Evolutionary conservation across 2,329 filamentous ascomycete species (phyloP).

Genomic region (Acrocalymma vagum): DNA sequence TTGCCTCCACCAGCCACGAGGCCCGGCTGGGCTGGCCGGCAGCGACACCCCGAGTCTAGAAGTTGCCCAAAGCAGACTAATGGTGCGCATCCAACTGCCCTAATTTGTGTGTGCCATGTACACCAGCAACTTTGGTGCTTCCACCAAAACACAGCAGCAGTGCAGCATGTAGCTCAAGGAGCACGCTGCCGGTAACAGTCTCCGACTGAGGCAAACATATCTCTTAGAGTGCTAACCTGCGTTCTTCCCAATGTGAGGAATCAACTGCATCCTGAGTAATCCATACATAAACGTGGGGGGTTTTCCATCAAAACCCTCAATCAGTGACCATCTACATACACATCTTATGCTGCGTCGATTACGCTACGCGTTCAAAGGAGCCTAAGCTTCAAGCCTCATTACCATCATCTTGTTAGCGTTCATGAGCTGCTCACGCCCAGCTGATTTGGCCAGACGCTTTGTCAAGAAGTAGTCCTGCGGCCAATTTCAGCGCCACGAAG

Average conservation of each 20-base stretch:
- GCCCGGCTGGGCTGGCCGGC: constrained; percentile 23
- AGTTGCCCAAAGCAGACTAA: constrained; percentile 13
- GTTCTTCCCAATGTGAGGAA: no score
- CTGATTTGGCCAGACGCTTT: constrained; percentile 16
- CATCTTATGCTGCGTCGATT: no score
- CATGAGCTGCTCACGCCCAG: no score
- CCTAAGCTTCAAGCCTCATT: constrained; percentile 24
- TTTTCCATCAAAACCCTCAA: no score
- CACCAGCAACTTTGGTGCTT: constrained; percentile 6
- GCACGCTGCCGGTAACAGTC: constrained; percentile 15
- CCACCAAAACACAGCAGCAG: constrained; percentile 9
- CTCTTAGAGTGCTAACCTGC: no score
- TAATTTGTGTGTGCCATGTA: constrained; percentile 4
- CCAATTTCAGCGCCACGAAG: constrained; percentile 42
- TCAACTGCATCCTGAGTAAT: no score
- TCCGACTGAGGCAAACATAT: no score
- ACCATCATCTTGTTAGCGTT: no score
- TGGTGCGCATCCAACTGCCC: constrained; percentile 11
- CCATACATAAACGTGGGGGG: no score
- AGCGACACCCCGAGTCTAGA: constrained; percentile 27
- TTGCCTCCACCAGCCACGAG: constrained; percentile 34
- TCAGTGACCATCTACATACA: no score
- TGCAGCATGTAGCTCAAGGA: neutral
- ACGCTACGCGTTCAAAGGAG: no score
- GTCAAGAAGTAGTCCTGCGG: constrained; percentile 41